phyloP scores from a whole-genome alignment of 75 land plant species.

The Pinus taeda region DNA sequence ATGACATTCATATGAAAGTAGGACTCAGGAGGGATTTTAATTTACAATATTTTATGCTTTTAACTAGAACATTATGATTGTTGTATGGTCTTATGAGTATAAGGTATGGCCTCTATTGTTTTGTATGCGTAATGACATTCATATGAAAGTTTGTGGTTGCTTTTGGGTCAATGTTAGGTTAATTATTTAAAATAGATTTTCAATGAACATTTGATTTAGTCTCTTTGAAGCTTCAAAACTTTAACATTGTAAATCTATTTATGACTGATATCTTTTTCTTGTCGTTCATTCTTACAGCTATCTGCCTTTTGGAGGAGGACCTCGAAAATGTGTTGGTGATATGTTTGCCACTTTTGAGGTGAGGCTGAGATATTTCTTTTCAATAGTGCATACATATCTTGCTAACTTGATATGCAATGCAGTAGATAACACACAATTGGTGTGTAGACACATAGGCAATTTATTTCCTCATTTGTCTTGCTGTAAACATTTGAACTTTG shows the following conservation, averaged over 20 bases:
- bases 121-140: too few species aligned
- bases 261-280: neutral
- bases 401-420: neutral
- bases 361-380: neutral
- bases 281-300: slow-evolving; percentile 48
- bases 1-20: too few species aligned
- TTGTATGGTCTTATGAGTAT: too few species aligned
- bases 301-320: slow-evolving; percentile 97
- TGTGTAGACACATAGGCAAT: neutral
- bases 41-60: too few species aligned
- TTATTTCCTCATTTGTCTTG: neutral
- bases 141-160: too few species aligned
- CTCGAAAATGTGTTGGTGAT: slow-evolving; percentile 92
- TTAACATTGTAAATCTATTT: neutral
- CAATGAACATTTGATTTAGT: neutral
- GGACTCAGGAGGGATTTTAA: too few species aligned
- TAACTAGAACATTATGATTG: too few species aligned
- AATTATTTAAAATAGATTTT: neutral
- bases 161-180: neutral
- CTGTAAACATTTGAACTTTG: neutral
- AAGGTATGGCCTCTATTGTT: too few species aligned
- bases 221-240: neutral
- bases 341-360: slow-evolving; percentile 99
- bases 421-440: neutral
- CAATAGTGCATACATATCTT: neutral